Percentiles rank a stretch among this genome's conserved stretches.
Evolutionary conservation across 768 basidiomycete genomes (phyloP).

Genomic region (Hygrocybe coccinea): DNA sequence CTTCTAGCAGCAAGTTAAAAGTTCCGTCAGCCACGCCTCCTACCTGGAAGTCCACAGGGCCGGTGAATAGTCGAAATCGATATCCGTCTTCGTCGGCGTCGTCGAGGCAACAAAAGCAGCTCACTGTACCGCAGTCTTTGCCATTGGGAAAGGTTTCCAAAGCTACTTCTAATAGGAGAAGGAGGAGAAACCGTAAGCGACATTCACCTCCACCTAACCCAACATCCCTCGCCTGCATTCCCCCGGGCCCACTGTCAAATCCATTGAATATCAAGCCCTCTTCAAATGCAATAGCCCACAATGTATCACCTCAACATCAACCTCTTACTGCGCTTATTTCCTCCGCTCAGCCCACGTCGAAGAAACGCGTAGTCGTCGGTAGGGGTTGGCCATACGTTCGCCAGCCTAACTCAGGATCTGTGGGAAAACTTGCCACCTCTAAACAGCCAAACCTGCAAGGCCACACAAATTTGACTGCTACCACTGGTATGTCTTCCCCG

Average conservation of each 20-base stretch:
- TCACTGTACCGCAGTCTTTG: background rate
- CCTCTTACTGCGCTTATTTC: background rate
- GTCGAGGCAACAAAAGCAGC: background rate
- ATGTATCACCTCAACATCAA: background rate
- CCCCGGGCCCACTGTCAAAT: constrained; percentile 44
- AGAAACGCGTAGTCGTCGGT: constrained; percentile 39
- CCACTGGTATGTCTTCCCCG: too few species aligned
- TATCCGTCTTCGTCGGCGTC: background rate
- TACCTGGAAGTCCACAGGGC: background rate
- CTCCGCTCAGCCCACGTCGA: background rate
- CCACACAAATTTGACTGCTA: background rate
- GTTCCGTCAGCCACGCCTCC: background rate
- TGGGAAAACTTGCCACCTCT: background rate
- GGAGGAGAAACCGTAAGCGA: background rate
- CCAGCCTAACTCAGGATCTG: background rate
- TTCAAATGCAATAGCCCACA: constrained; percentile 6
- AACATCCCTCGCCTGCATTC: constrained; percentile 36
- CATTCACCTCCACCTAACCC: constrained; percentile 33
- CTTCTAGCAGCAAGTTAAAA: constrained; percentile 36
- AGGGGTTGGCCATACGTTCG: constrained; percentile 43
- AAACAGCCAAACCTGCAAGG: background rate
- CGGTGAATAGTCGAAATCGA: background rate
- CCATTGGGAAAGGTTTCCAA: background rate
- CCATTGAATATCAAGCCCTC: constrained; percentile 55
- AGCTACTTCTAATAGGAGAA: background rate